Base-by-base conservation (phyloP, 2,329 filamentous ascomycete genomes). In the Pseudogymnoascus sp. region DNA sequence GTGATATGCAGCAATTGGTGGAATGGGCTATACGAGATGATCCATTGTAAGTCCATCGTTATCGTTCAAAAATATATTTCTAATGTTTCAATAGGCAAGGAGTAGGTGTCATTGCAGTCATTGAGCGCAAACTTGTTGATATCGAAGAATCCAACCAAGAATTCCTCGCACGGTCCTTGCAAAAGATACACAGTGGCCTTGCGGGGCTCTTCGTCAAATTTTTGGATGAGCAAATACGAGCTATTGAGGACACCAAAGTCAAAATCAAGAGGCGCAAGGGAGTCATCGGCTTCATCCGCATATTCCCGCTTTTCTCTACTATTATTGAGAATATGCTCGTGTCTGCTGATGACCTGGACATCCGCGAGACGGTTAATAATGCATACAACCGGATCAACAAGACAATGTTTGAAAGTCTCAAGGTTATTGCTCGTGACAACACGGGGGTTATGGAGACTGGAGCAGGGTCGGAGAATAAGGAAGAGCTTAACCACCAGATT, bases 261-360 rank as follows among this genome's bases (percentile, higher is more conserved):
- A 97, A 97, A 80, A 92, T 97, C 77, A 97, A 96, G 81, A 98
- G 98, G 81, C 89, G 95, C 69, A 97, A 96, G 78, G 93, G 95
- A 10, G 91, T 99, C 64, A 97, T 98, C 71, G 88, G 88, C 14
- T 98, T 98, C 76, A 93, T 98, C 80, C 90, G 91, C 68, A 89
- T 93, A 43, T 98, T 98, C 80, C 95, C 93, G 0, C 81, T 88
- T 65, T 97, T 97, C 77, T 87, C 87, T n/a, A 77, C 85, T 1
- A 87, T 90, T 0, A 85, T 97, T 1, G 93, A 97, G 77, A 92
- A 88, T 72, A 93, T 96, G 85, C 82, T 96, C 57, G 78, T 82
- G 0, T 80, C 81, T 16, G 77, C 81, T 7, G 83, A 86, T 13
- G 80, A 83, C 45, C 81, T 86, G 23, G 86, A 89, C 63, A 84